A percentile compares a stretch with the other conserved stretches of the same genome.
phyloP scores from a whole-genome alignment of 2,329 filamentous ascomycete species.

The Microsporum audouinii region DNA sequence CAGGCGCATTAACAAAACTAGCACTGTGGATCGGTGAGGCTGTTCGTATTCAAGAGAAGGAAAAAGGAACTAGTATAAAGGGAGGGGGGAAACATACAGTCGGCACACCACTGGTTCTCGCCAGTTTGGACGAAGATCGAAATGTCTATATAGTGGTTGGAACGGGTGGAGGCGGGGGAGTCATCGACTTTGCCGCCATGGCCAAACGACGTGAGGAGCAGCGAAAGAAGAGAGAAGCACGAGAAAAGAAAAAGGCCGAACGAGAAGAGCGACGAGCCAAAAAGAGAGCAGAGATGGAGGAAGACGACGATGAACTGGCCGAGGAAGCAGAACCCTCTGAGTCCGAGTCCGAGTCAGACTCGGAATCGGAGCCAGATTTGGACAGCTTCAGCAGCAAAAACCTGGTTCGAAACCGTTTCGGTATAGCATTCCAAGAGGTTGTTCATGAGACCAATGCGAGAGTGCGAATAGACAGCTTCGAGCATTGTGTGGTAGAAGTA shows the following conservation, averaged over 20 bases:
- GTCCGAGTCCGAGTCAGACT: slow-evolving; percentile 30
- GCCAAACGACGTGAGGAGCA: slow-evolving; percentile 55
- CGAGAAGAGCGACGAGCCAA: slow-evolving; percentile 52
- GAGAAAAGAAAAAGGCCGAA: slow-evolving; percentile 51
- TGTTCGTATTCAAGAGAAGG: slow-evolving; percentile 75
- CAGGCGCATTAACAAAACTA: slow-evolving; percentile 82
- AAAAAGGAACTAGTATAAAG: slow-evolving; percentile 58
- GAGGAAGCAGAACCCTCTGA: slow-evolving; percentile 56
- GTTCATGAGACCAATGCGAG: slow-evolving; percentile 80
- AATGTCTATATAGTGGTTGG: slow-evolving; percentile 89
- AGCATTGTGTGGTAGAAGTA: slow-evolving; percentile 96
- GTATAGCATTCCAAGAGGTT: slow-evolving; percentile 90
- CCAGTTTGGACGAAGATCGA: slow-evolving; percentile 73
- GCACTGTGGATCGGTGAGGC: slow-evolving; percentile 92
- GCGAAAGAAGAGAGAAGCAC: slow-evolving; percentile 52
- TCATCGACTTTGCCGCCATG: slow-evolving; percentile 54
- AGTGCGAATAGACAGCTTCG: slow-evolving; percentile 90
- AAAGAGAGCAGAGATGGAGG: slow-evolving; percentile 41
- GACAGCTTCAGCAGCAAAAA: slow-evolving; percentile 46
- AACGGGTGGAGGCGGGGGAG: slow-evolving; percentile 73
- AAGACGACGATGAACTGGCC: slow-evolving; percentile 50
- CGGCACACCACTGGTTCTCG: slow-evolving; percentile 78
- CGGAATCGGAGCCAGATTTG: slow-evolving; percentile 37
- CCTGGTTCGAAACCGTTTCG: slow-evolving; percentile 81
- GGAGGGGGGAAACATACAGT: slow-evolving; percentile 29